These are phyloP conservation scores for Pseudogymnoascus sp. DNA, from an alignment of 2,329 filamentous ascomycete genomes.

Conservation along the genomic window DNA sequence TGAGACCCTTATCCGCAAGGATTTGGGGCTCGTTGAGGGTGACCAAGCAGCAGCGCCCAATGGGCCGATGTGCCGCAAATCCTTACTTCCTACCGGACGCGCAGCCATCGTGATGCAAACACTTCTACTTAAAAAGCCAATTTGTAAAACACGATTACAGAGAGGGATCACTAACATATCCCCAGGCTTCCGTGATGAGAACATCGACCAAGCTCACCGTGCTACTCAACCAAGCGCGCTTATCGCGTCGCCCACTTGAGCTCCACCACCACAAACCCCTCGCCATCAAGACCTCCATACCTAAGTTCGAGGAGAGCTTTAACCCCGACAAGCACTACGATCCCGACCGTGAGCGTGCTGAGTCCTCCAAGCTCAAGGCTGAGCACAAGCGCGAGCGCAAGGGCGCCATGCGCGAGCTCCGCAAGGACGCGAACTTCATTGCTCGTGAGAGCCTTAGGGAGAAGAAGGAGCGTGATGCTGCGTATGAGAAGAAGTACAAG, in stretches of 20 bases:
- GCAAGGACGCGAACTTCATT: slow-evolving; percentile 93
- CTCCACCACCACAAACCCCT: slow-evolving; percentile 84
- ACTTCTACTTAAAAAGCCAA: slow-evolving; percentile 26
- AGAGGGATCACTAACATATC: slow-evolving; percentile 14
- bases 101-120: slow-evolving; percentile 8
- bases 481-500: slow-evolving; percentile 95
- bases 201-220: slow-evolving; percentile 36
- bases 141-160: slow-evolving; percentile 30
- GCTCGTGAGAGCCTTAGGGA: slow-evolving; percentile 79
- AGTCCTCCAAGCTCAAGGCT: slow-evolving; percentile 72
- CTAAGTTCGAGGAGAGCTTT: slow-evolving; percentile 94
- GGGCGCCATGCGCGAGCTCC: slow-evolving; percentile 84
- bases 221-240: slow-evolving; percentile 52
- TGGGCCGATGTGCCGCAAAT: background rate
- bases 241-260: slow-evolving; percentile 67
- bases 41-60: slow-evolving; percentile 9
- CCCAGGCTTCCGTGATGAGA: slow-evolving; percentile 20
- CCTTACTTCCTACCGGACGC: background rate
- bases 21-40: slow-evolving; percentile 9
- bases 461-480: slow-evolving; percentile 88
- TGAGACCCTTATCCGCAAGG: slow-evolving; percentile 8
- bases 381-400: slow-evolving; percentile 95
- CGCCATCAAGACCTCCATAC: slow-evolving; percentile 78
- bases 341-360: slow-evolving; percentile 80
- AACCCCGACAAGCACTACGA: slow-evolving; percentile 97